Conservation (phyloP, 805 yeast genomes). For the Citeromyces nyonsensis region DNA sequence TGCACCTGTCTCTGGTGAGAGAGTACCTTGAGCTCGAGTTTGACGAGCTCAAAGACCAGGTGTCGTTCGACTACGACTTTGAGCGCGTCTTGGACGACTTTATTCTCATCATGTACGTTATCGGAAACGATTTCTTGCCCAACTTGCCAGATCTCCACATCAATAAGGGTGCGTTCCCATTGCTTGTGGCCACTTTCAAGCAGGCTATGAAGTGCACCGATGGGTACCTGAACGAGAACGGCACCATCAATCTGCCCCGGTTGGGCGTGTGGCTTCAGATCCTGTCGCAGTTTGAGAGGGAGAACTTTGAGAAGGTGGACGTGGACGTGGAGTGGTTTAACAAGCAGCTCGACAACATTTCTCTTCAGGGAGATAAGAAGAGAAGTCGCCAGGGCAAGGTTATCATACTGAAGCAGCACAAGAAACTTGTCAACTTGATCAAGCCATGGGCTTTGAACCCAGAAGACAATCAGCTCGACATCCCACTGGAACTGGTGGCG, state of each 20-base stretch:
- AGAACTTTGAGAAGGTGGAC: constrained; percentile 72
- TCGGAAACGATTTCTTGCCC: constrained; percentile 97
- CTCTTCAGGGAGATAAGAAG: constrained; percentile 55
- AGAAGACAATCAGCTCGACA: constrained; percentile 18
- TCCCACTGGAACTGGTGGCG: constrained; percentile 30
- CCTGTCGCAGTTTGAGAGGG: constrained; percentile 67
- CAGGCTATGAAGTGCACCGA: constrained; percentile 56
- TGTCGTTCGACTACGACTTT: constrained; percentile 63
- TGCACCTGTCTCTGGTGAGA: constrained; percentile 78
- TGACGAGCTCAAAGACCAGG: constrained; percentile 43
- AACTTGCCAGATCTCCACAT: constrained; percentile 87
- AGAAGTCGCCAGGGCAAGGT: constrained; percentile 53
- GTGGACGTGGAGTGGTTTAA: constrained; percentile 89
- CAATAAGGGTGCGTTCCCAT: constrained; percentile 94
- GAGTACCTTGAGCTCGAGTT: constrained; percentile 87
- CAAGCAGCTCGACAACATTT: constrained; percentile 65
- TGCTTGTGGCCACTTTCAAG: constrained; percentile 77
- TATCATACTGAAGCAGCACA: constrained; percentile 55
- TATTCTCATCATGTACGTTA: constrained; percentile 80
- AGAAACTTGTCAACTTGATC: constrained; percentile 46
- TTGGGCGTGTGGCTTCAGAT: constrained; percentile 63
- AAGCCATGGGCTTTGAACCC: constrained; percentile 31
- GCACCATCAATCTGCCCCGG: constrained; percentile 63
- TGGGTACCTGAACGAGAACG: constrained; percentile 76
- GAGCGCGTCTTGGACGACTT: constrained; percentile 89